phyloP scores from a whole-genome alignment of 1,284 basidiomycete genomes.

The Ganoderma multipileum region DNA sequence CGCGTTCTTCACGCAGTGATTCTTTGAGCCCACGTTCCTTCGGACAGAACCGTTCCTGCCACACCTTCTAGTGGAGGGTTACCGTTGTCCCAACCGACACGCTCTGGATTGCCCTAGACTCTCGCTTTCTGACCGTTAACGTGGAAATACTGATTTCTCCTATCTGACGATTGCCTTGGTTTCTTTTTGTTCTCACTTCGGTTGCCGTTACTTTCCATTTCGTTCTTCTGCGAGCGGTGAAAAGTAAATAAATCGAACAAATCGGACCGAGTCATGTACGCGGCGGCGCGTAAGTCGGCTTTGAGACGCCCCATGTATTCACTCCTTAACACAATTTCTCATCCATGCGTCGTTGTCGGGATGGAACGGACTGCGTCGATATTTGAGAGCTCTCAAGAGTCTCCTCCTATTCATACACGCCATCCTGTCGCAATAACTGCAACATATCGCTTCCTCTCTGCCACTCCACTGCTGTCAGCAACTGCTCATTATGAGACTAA shows the following conservation, averaged over 20 bases:
- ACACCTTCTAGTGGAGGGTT: too few relatives aligned
- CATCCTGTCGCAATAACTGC: conserved; percentile 24
- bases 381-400: background rate
- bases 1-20: background rate
- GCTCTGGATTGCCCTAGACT: too few relatives aligned
- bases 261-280: background rate
- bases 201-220: too few relatives aligned
- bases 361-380: background rate
- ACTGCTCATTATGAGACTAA: background rate
- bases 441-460: conserved; percentile 4
- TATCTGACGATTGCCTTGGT: too few relatives aligned
- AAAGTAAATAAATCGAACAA: background rate
- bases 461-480: conserved; percentile 2
- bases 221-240: background rate
- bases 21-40: too few relatives aligned
- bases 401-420: conserved; percentile 11
- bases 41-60: too few relatives aligned
- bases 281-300: background rate
- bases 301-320: background rate
- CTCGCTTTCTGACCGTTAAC: too few relatives aligned
- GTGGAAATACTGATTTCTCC: too few relatives aligned
- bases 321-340: background rate
- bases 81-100: too few relatives aligned
- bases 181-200: background rate
- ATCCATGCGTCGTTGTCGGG: background rate